Evolutionary conservation across 192 early-diverging fungal species (phyloP), one percentile per base, ranked within the genome.

Genomic region (Paraglomus occultum): DNA sequence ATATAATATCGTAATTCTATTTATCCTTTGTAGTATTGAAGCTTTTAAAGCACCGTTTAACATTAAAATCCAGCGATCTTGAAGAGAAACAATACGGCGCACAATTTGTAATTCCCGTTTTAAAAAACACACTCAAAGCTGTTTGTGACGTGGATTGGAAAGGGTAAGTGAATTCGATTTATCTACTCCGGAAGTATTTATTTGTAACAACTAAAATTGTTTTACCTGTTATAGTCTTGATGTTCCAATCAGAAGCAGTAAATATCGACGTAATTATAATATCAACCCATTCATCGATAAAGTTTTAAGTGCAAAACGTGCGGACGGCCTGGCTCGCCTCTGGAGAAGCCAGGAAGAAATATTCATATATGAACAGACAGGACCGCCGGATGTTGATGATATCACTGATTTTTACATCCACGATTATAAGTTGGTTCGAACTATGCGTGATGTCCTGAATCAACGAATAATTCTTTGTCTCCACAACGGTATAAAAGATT

Each of bases 251-350:
- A 53, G 23, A 53, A 53, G 51, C 15, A 53, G 23, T 53, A 53
- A 53, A 15, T 53, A 53, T 15, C 23, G 15, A 15, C 51, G 15
- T 53, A 53, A 53, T 53, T 5, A 15, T 8, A 53, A 53, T 53
- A 8, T 53, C 23, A 53, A 53, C 51, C 51, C n/a, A 53, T 53
- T 53, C n/a, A 53, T 53, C 23, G 15, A 53, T 53, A 53, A 9
- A 6, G 15, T 53, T 53, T 53, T 53, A 15, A 8, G 6, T 8
- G 51, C 15, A 53, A 53, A 53, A 53, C 15, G 23, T 53, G 51
- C 51, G 23, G 15, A 53, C 23, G 15, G 52, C 17, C 17, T 54
- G 17, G 17, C 52, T 54, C 52, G 31, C 31, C 17, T 54, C 17
- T 54, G 31, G 17, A 1, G 31, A 31, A 31, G 31, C 31, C 31